These are phyloP conservation scores for Ambrosia hybrid DNA, from an alignment of 140 eudicot genomes.

Conservation along the genomic window DNA sequence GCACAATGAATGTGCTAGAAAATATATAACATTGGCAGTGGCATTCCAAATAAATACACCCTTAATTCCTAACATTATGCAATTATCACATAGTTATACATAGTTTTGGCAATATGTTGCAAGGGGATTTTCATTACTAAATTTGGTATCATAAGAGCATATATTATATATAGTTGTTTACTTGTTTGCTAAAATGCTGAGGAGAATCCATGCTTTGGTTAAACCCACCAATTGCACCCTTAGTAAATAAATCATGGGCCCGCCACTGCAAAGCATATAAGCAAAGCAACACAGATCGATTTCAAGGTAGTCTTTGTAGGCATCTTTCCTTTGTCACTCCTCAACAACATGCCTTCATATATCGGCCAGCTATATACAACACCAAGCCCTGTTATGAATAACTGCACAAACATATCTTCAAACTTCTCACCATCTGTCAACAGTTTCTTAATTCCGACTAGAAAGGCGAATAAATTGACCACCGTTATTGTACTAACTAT, in stretches of 20 bases:
- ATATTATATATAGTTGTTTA: background rate
- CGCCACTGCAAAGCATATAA: conserved; percentile 20
- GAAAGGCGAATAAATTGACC: conserved; percentile 37
- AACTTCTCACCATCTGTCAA: conserved; percentile 12
- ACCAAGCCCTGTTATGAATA: conserved; percentile 47
- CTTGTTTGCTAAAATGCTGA: conserved; percentile 20
- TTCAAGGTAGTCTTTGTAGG: conserved; percentile 41
- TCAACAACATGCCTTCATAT: conserved; percentile 65
- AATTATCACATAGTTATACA: no score
- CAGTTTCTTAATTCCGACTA: conserved; percentile 25
- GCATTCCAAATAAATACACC: no score
- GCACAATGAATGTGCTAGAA: no score
- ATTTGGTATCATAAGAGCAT: background rate
- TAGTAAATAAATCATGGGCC: no score
- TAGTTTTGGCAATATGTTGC: background rate
- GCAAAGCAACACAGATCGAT: conserved; percentile 34
- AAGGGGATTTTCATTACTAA: background rate
- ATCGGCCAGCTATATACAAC: conserved; percentile 57
- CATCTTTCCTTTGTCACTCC: conserved; percentile 59
- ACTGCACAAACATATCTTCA: conserved; percentile 38
- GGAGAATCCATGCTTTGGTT: no score
- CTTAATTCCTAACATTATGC: no score
- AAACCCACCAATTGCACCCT: no score
- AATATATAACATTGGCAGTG: no score
- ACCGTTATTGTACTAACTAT: conserved; percentile 30